Conservation (phyloP, 2,329 filamentous ascomycete species). For the Didymella segeticola region DNA sequence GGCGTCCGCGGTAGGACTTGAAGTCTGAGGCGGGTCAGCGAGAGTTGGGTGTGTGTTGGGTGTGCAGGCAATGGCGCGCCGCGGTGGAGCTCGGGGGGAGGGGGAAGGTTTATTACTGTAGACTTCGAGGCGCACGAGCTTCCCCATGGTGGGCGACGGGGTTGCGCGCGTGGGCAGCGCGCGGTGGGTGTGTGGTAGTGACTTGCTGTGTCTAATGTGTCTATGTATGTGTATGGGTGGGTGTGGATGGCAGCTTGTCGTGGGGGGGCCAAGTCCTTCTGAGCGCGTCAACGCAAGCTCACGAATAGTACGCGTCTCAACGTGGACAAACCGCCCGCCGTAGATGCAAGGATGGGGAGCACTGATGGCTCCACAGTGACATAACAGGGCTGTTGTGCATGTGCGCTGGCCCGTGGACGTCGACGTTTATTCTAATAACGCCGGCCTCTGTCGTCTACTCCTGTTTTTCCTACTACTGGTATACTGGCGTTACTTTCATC, state of each 20-base stretch:
- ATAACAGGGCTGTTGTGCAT: constrained; percentile 11
- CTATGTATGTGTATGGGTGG: too few species aligned
- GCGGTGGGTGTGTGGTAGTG: too few species aligned
- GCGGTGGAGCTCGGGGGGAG: too few species aligned
- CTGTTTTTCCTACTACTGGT: not conserved
- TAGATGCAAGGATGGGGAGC: constrained; percentile 26
- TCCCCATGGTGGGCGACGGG: constrained; percentile 73
- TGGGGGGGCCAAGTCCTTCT: constrained; percentile 1
- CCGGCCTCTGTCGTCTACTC: too few species aligned
- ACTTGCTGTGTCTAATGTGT: too few species aligned
- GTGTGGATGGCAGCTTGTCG: not conserved
- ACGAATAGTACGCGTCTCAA: constrained; percentile 23
- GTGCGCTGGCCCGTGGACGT: constrained; percentile 1
- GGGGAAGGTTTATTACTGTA: constrained; percentile 75
- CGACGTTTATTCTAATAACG: not conserved
- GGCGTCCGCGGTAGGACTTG: constrained; percentile 99
- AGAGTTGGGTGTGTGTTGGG: too few species aligned
- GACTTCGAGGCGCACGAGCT: constrained; percentile 91
- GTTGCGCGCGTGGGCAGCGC: constrained; percentile 21
- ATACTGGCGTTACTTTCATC: not conserved
- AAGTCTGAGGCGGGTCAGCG: constrained; percentile 70
- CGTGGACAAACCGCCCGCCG: constrained; percentile 25
- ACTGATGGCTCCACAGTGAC: constrained; percentile 27
- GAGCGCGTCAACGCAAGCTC: constrained; percentile 16
- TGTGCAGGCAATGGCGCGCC: constrained; percentile 12